A percentile compares a stretch with the other conserved stretches of the same genome.
These are phyloP conservation scores for Pseudozyma hubeiensis DNA, from an alignment of 1,284 basidiomycete species.

Conservation along the genomic window DNA sequence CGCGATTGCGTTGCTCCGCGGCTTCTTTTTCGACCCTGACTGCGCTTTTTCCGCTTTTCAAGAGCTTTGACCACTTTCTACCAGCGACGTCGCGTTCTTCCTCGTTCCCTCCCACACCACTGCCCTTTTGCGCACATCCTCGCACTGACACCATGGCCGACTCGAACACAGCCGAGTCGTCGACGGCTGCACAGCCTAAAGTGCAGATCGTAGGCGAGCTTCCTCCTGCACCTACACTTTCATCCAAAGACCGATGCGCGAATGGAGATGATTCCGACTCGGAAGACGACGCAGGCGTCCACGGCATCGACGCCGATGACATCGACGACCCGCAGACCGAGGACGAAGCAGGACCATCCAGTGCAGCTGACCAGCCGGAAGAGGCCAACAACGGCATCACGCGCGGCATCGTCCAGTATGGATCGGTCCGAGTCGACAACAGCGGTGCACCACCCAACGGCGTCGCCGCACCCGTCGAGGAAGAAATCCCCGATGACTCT, in stretches of 20 bases:
- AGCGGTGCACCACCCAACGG: conserved; percentile 17
- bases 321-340: conserved; percentile 44
- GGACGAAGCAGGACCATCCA: conserved; percentile 45
- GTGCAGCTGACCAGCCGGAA: conserved; percentile 21
- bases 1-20: conserved; percentile 4
- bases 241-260: conserved; percentile 16
- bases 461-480: not conserved
- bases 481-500: conserved; percentile 49
- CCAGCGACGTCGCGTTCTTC: not conserved
- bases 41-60: conserved; percentile 14
- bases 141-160: conserved; percentile 11
- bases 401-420: conserved; percentile 37
- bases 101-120: not conserved
- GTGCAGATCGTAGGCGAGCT: conserved; percentile 42
- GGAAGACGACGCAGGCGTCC: conserved; percentile 27
- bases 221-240: conserved; percentile 22
- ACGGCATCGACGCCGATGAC: conserved; percentile 2
- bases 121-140: no score
- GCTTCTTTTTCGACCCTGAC: not conserved
- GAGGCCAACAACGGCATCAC: conserved; percentile 35
- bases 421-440: conserved; percentile 35
- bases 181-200: not conserved
- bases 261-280: conserved; percentile 43
- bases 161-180: not conserved
- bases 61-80: conserved; percentile 20